Evolutionary conservation across 108 stramenopile species (phyloP).

Genomic region (Bacterosira constricta): DNA sequence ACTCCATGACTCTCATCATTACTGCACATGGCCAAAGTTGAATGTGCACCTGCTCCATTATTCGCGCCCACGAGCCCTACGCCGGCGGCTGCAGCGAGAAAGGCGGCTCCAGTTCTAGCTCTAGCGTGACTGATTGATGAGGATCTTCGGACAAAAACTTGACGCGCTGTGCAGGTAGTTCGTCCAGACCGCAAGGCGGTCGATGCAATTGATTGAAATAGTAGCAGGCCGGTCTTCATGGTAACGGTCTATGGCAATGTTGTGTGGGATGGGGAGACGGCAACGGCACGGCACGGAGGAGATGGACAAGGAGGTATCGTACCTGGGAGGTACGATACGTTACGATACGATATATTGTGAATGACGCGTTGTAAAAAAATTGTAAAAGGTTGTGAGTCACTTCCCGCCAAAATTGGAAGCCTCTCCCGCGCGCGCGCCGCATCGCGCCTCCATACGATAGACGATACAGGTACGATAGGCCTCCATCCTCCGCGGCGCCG

Average conservation of each 20-base stretch:
- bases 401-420: too few relatives aligned
- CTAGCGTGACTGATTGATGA: not conserved
- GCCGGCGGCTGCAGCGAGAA: conserved; percentile 13
- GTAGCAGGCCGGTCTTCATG: conserved; percentile 15
- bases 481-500: too few relatives aligned
- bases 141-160: not conserved
- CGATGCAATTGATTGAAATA: conserved; percentile 34
- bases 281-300: not conserved
- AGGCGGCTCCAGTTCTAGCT: not conserved
- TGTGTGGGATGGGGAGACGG: not conserved
- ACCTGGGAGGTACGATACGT: too few relatives aligned
- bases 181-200: conserved; percentile 10
- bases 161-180: not conserved
- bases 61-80: conserved; percentile 4
- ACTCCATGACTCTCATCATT: not conserved
- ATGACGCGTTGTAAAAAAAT: not conserved
- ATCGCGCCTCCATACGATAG: too few relatives aligned
- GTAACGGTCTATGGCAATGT: not conserved
- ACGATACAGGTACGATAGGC: too few relatives aligned
- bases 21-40: conserved; percentile 27
- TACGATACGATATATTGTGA: not conserved
- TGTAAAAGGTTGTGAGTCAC: too few relatives aligned
- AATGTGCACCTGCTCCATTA: not conserved
- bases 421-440: too few relatives aligned
- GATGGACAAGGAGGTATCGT: not conserved